Base-by-base conservation (phyloP, 2,329 filamentous ascomycete genomes). In the Phoma sp. region DNA sequence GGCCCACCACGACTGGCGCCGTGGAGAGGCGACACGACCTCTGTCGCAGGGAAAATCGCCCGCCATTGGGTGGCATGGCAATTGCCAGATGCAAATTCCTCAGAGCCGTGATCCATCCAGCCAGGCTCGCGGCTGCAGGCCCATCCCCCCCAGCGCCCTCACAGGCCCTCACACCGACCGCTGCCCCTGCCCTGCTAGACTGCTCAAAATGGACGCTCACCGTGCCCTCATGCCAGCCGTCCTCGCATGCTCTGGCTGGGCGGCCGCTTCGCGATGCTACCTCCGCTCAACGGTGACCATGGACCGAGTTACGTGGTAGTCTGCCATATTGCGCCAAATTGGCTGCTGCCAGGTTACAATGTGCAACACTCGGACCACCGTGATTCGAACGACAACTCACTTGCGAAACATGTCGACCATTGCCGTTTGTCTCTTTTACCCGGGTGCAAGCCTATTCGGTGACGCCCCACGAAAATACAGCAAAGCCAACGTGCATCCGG, bases 391-490 rank as follows among this genome's bases (percentile, higher is more conserved):
- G 66, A 57, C 57, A 55, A 46, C 61, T 66, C 45, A 60, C 57
- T 61, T 69, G 68, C 67, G 64, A 67, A 68, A 70, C 68, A 62
- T 57, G 58, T 59, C 52, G 57, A 61, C 48, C 41, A 25, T 56
- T 53, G 53, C 62, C 67, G 69, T 70, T 68, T 70, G 67, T 67
- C 62, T 59, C 59, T 61, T 71, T 71, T 69, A 69, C 58, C 70
- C 70, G 68, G 67, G 46, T 55, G 57, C 49, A 58, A 68, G 60
- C 68, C 64, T 61, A 65, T 69, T 69, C 59, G 64, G 63, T 55
- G 55, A 58, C 62, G 65, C 62, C 62, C 59, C 62, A 67, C 67
- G 64, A 70, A 61, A 68, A 68, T 57, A 60, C 60, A 52, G 54
- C 61, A 46, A 61, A 51, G 52, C 52, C 52, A 49, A 46, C 46